Evolutionary conservation across 225 moss, liverwort and hornwort species (phyloP), one percentile per base, ranked within the genome.

Genomic region (Physcomitrium patens): DNA sequence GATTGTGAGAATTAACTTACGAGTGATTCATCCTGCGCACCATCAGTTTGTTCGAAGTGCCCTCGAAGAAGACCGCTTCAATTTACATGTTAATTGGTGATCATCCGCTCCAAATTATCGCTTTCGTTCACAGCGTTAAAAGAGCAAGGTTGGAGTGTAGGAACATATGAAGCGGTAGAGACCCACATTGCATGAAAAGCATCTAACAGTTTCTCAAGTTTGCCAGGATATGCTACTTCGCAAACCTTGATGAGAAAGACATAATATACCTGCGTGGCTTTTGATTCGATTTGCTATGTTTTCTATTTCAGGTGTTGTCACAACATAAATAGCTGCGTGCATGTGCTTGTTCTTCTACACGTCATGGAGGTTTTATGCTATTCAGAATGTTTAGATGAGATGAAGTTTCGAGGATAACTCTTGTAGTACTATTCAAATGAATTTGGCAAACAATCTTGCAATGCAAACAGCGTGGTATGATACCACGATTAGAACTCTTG

Each of bases 161-260:
- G 45, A 58, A 22, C 69, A 9, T 9, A 15, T 55, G 0, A 18
- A 54, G 43, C 46, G 27, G 42, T 26, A 56, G 55, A 62, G 58
- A 62, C 60, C 60, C 52, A 37, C 51, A 23, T 69, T 42, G 64
- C 26, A 20, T 44, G 60, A 76, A 23, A 48, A 65, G 69, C 51
- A 63, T 14, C 58, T 63, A 37, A 73, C 49, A 63, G 44, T 19
- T 31, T n/a, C 24, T 41, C 26, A 31, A 53, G 54, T 57, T 5
- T 57, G 31, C 71, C 60, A 75, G 75, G 75, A 58, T 67, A 75
- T 28, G 8, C 31, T 16, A 52, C 44, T 42, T 51, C 62, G 24
- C 64, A 58, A 18, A 57, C 47, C 11, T 69, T 62, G 17, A 45
- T 58, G 74, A 47, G 59, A 16, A 22, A 24, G 66, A 26, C 17